Base-by-base conservation (phyloP, 2,329 filamentous ascomycete genomes). In the Diaporthe sp. region DNA sequence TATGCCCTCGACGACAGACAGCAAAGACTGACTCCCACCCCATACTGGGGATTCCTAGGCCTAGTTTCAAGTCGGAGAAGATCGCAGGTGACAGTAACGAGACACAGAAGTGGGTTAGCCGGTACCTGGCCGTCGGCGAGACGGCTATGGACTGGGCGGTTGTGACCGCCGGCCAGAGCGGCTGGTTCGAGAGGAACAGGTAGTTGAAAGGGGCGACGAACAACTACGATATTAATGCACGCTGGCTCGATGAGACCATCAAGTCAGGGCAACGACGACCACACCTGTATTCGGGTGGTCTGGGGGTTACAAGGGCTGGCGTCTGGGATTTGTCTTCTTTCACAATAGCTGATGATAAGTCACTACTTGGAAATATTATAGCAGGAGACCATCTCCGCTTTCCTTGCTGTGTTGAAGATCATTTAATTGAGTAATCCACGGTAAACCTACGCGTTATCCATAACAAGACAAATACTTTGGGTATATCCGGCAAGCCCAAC, bases 101-200 rank as follows among this genome's bases (percentile, higher is more conserved):
- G 77, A 85, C 97, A 79, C 93, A 93, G 83, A 93, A 92, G 81
- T 98, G 96, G 95, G 91, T 98, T 78, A 93, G 96, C 81, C 96
- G 93, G 83, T 98, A 98, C 84, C 92, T 98, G 57, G 95, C 95
- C 77, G 93, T 98, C 25, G 97, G 97, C 80, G 97, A 99, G 87
- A 98, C 95, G 91, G 94, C 98, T 77, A 97, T 99, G 95, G 97
- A 99, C 84, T 94, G 97, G 87, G 97, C 95, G 40, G 95, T 98
- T 42, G 96, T 96, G 54, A 91, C 98, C 74, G 94, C 98, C 82
- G 94, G 95, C 55, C 93, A 94, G 66, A 97, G 94, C 82, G 90
- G 93, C 75, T 99, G 92, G 86, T 99, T 99, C 83, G 96, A 98
- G 87, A 91, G 97, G 81, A 96, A 91, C 84, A 91, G 96, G 87